phyloP scores from a whole-genome alignment of 345 rosid genomes.

The Crucihimalaya himalaica region DNA sequence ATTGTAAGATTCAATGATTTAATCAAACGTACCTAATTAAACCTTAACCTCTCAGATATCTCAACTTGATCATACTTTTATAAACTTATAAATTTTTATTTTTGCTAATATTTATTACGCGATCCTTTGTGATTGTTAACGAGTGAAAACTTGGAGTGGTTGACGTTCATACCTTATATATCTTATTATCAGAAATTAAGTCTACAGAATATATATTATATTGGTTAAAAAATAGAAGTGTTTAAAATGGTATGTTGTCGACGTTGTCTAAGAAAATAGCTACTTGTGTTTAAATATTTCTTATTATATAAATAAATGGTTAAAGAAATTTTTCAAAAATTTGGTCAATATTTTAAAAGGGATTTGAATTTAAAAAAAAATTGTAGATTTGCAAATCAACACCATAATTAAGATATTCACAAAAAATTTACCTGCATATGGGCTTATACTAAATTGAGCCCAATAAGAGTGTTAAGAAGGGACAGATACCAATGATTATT shows the following conservation, averaged over 20 bases:
- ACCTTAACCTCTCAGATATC: conserved; percentile 2
- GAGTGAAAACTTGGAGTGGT: background rate
- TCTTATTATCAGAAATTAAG: no score
- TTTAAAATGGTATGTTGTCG: background rate
- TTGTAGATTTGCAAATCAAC: background rate
- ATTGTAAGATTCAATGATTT: conserved; percentile 19
- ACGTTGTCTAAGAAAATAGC: background rate
- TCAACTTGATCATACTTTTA: background rate
- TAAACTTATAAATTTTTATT: no score
- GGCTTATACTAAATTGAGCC: background rate
- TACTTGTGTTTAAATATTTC: background rate
- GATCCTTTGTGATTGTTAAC: background rate
- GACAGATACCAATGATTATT: background rate
- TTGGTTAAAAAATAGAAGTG: no score
- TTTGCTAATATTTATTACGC: background rate
- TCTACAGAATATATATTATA: no score
- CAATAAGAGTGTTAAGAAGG: background rate
- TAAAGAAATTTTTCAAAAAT: background rate
- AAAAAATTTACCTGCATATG: background rate
- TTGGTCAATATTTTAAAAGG: background rate
- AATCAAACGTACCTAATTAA: background rate
- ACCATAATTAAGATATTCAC: background rate
- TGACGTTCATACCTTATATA: no score
- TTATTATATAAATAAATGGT: background rate
- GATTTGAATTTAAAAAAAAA: background rate